Base-by-base conservation (phyloP, 176 grass and related monocot species). In the Triticum timopheevii region DNA sequence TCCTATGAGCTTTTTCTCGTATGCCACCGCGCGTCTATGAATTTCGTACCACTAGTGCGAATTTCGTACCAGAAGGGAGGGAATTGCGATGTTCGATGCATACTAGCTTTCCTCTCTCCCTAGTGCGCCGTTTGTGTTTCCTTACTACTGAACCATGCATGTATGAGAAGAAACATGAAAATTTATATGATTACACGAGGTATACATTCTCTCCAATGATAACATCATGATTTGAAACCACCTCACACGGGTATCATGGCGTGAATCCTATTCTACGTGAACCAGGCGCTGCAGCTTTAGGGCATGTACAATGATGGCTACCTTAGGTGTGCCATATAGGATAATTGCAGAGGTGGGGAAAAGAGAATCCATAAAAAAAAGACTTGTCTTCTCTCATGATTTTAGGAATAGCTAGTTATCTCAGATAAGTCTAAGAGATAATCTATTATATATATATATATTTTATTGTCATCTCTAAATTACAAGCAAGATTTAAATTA, bases 171-270 rank as follows among this genome's bases (percentile, higher is more conserved):
- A 9, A 67, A 15, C 38, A 86, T 45, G 23, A 13, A 52, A 42
- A 1, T 40, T 19, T 36, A 39, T 42, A 45, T 45, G 44, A 39
- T 40, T 47, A 8, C 17, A 56, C 16, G 16, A 54, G 15, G 50
- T 45, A 6, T 45, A 13, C n/a, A 73, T 34, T 69, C 34, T 25
- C 34, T 76, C 45, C 77, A 76, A 85, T 85, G 44, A 76, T 90
- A 82, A 19, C 61, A 67, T 8, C 70, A 70, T 82, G 62, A 86
- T 90, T 74, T 45, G 61, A 49, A 82, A 63, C 22, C 49, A 62
- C 44, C 44, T 13, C 1, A 47, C 44, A 47, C 11, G 44, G 44
- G 44, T 47, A 13, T 47, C 12, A 80, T 85, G 76, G 77, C 67
- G 69, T 65, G 87, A 80, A 75, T 69, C 12, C 16, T 69, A 66